Evolutionary conservation across 805 yeast genomes (phyloP), one percentile per base, ranked within the genome.

Genomic region (Pachysolen tannophilus): DNA sequence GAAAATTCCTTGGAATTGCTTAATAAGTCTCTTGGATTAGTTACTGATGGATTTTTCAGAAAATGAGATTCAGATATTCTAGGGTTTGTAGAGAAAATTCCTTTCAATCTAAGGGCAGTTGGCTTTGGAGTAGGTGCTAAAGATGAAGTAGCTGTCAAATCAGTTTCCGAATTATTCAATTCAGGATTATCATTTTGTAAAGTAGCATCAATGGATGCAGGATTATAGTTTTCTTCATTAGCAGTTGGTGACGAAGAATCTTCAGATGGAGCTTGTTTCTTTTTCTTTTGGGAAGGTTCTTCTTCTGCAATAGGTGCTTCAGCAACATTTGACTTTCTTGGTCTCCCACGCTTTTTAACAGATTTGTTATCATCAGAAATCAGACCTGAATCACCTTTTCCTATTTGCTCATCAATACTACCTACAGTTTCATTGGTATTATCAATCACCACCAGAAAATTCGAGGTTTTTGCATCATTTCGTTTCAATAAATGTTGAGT

Each of bases 281-380:
- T 27, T 23, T 31, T 31, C 20, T 31, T 31, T 9, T 11, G 8
- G 15, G 3, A n/a, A n/a, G 15, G 19, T 3, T 4, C 9, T 9
- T 20, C 26, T 21, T 20, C 32, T n/a, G 20, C 11, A 14, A 23
- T 16, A 11, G 13, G 10, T 19, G 26, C 8, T 13, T 33, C 23
- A 15, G 20, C 8, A 26, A 20, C 7, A 10, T 5, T 16, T 8
- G 5, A 18, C 30, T 37, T 37, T 23, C 20, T 32, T 1, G 36
- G 33, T 26, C 40, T 28, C 3, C 39, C 39, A 3, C 39, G 30
- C 8, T n/a, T 7, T 23, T 23, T 23, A 7, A 14, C 13, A 14
- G 26, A 8, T 8, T 23, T 23, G n/a, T n/a, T n/a, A 5, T 23
- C 26, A 14, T 23, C 4, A 5, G 26, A 5, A 4, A 4, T 7